Conservation (phyloP, 176 grass and related monocot species). For the Avena sativa region DNA sequence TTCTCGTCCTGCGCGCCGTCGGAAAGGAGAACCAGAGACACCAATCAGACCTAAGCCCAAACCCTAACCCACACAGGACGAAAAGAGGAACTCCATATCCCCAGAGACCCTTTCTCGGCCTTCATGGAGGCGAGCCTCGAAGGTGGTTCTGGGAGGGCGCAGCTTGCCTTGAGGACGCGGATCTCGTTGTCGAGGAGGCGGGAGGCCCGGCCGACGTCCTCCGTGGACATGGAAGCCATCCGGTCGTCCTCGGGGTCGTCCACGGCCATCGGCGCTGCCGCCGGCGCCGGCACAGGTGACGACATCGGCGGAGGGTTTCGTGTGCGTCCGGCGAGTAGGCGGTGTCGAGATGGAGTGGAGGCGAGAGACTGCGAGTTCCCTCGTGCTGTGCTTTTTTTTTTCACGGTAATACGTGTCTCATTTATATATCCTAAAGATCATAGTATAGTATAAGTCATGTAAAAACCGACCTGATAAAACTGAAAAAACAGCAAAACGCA, state of each 20-base stretch:
- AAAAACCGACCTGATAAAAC: too few species aligned
- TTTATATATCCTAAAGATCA: too few species aligned
- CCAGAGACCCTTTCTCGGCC: too few species aligned
- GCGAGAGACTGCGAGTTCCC: not conserved
- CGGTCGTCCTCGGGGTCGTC: conserved; percentile 68
- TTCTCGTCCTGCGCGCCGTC: conserved; percentile 57
- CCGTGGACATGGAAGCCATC: conserved; percentile 72
- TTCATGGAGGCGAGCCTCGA: too few species aligned
- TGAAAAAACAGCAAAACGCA: too few species aligned
- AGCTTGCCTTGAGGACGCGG: conserved; percentile 77
- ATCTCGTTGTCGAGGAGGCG: conserved; percentile 87
- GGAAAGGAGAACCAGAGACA: not conserved
- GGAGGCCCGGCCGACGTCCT: conserved; percentile 56
- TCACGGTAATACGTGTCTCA: too few species aligned
- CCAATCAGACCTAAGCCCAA: not conserved
- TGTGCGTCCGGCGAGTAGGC: not conserved
- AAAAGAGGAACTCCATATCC: not conserved
- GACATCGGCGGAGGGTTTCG: conserved; percentile 40
- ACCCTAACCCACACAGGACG: not conserved
- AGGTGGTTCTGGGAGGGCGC: not conserved
- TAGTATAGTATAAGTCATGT: too few species aligned
- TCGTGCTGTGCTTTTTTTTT: not conserved
- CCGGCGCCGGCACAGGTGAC: not conserved
- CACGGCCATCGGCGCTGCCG: conserved; percentile 49
- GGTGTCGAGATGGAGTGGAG: not conserved